phyloP scores from a whole-genome alignment of 768 basidiomycete genomes.

The Lenzites betulinus region DNA sequence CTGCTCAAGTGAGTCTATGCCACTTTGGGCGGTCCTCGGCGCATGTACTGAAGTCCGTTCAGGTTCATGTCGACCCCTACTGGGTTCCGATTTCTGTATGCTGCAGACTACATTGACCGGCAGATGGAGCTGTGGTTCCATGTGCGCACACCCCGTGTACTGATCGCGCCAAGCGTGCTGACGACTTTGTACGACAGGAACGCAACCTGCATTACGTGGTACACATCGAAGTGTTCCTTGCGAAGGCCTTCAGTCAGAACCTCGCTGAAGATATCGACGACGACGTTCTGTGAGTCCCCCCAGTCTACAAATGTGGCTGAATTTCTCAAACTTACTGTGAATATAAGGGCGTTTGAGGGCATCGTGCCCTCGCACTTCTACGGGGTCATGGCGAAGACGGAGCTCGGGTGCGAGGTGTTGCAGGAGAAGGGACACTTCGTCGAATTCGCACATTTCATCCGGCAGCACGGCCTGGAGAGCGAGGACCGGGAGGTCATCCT shows the following conservation, averaged over 20 bases:
- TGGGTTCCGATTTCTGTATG: slow-evolving; percentile 90
- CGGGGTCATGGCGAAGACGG: slow-evolving; percentile 96
- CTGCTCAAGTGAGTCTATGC: slow-evolving; percentile 69
- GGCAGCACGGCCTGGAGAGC: slow-evolving; percentile 82
- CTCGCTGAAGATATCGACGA: slow-evolving; percentile 64
- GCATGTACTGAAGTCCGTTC: not conserved
- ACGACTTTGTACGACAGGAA: slow-evolving; percentile 66
- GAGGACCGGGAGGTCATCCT: slow-evolving; percentile 82
- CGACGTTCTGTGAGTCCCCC: slow-evolving; percentile 50
- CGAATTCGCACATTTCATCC: slow-evolving; percentile 89
- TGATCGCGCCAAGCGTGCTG: not conserved
- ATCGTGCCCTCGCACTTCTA: slow-evolving; percentile 95
- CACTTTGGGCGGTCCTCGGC: not conserved
- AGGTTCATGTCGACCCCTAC: slow-evolving; percentile 95
- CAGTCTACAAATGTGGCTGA: not conserved
- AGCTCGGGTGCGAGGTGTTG: slow-evolving; percentile 89
- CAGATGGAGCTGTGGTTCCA: slow-evolving; percentile 98
- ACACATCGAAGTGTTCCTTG: slow-evolving; percentile 89
- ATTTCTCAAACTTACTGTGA: not conserved
- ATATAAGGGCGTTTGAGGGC: slow-evolving; percentile 78
- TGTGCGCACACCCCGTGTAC: slow-evolving; percentile 45
- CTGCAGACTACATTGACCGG: slow-evolving; percentile 88
- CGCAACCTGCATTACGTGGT: slow-evolving; percentile 93
- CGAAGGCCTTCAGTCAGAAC: slow-evolving; percentile 66
- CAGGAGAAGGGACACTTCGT: slow-evolving; percentile 89